Conservation (phyloP, 371 early-diverging fungal species). For the Rhizopus stolonifer region DNA sequence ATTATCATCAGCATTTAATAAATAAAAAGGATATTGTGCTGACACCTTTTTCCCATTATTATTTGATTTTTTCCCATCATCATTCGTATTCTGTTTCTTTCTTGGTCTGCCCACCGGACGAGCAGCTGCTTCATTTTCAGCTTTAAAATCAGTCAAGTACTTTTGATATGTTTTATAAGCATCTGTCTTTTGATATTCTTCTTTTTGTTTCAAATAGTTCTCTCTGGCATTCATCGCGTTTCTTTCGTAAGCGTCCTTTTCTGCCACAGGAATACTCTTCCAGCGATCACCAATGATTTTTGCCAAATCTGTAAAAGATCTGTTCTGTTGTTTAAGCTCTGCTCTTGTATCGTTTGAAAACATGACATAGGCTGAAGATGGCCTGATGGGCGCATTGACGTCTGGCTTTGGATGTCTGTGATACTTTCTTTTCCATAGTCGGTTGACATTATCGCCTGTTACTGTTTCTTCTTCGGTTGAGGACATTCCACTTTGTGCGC, state of each 20-base stretch:
- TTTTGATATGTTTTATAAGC: constrained; percentile 43
- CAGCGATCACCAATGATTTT: constrained; percentile 53
- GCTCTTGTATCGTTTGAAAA: constrained; percentile 52
- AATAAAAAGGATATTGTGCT: constrained; percentile 27
- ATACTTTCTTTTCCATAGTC: constrained; percentile 49
- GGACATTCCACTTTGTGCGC: constrained; percentile 28
- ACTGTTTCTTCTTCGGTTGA: constrained; percentile 47
- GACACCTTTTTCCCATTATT: too few species aligned
- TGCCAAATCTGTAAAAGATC: constrained; percentile 52
- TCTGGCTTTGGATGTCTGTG: constrained; percentile 55
- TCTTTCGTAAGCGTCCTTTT: constrained; percentile 34
- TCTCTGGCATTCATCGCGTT: constrained; percentile 34
- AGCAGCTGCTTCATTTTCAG: constrained; percentile 47
- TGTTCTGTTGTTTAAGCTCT: constrained; percentile 42
- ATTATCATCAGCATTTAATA: constrained; percentile 18
- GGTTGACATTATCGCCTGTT: constrained; percentile 30
- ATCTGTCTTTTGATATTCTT: constrained; percentile 44
- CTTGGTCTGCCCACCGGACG: constrained; percentile 38
- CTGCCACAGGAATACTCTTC: constrained; percentile 36
- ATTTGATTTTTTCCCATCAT: constrained; percentile 4
- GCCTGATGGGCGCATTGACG: constrained; percentile 52
- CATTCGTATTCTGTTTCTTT: constrained; percentile 17
- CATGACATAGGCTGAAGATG: constrained; percentile 60
- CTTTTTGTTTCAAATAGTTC: constrained; percentile 34
- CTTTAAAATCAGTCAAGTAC: constrained; percentile 43